Conservation (phyloP, 805 yeast genomes). For the Ascoidea asiatica region DNA sequence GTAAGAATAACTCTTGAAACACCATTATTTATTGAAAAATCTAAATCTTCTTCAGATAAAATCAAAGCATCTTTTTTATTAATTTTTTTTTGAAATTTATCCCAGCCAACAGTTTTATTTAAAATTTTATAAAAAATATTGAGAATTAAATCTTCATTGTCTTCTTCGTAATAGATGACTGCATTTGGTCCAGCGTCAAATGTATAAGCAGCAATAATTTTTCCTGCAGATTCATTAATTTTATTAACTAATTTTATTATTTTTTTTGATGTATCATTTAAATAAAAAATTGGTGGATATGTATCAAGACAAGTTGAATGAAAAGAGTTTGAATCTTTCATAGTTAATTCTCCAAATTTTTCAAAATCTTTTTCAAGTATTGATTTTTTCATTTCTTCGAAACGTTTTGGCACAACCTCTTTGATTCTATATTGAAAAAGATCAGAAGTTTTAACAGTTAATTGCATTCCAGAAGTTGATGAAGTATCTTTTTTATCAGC, state of each 20-base stretch:
- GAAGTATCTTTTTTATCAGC: conserved; percentile 93
- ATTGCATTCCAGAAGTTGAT: conserved; percentile 93
- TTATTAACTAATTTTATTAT: conserved; percentile 68
- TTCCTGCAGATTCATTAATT: conserved; percentile 38
- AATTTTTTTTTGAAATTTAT: conserved; percentile 18
- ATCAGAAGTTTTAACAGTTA: conserved; percentile 81
- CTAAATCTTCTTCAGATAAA: conserved; percentile 22
- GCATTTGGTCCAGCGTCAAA: conserved; percentile 99
- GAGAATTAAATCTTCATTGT: conserved; percentile 62
- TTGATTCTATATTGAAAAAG: conserved; percentile 69
- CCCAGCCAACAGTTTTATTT: conserved; percentile 58
- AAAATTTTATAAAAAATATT: conserved; percentile 55
- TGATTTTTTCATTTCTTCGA: conserved; percentile 65
- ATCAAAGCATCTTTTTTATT: conserved; percentile 20
- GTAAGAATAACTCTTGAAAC: conserved; percentile 80
- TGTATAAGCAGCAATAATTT: conserved; percentile 79
- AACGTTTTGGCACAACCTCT: conserved; percentile 79
- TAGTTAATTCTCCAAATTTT: conserved; percentile 77
- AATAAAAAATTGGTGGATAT: conserved; percentile 87
- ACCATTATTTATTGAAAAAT: conserved; percentile 40
- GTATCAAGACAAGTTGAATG: conserved; percentile 97
- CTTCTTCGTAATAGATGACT: conserved; percentile 74
- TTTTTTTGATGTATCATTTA: conserved; percentile 81
- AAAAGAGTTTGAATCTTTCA: conserved; percentile 94
- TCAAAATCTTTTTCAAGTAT: conserved; percentile 66